These are phyloP conservation scores for Porosira glacialis DNA, from an alignment of 352 stramenopile species.

Conservation along the genomic window DNA sequence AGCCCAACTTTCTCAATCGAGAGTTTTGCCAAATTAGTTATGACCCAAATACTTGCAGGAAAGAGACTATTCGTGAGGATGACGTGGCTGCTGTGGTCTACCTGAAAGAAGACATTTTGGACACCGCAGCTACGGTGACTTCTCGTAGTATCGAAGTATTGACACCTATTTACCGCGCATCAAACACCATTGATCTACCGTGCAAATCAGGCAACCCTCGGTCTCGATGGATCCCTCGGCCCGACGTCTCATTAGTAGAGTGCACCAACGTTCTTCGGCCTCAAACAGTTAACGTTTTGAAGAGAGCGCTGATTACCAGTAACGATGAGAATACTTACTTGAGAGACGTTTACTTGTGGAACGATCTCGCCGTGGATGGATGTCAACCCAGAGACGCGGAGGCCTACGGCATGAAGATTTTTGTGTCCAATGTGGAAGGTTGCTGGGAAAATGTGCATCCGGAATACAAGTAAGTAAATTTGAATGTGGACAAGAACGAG, in stretches of 20 bases:
- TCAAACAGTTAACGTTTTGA: conserved; percentile 22
- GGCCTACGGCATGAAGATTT: conserved; percentile 53
- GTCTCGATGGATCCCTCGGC: conserved; percentile 37
- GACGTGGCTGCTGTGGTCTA: conserved; percentile 37
- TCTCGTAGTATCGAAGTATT: not conserved
- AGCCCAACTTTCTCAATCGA: conserved; percentile 53
- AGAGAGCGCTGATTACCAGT: conserved; percentile 31
- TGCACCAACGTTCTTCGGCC: conserved; percentile 44
- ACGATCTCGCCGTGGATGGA: conserved; percentile 39
- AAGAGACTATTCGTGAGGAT: conserved; percentile 22
- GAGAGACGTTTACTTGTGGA: conserved; percentile 56
- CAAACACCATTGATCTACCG: conserved; percentile 18
- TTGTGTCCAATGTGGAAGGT: conserved; percentile 52
- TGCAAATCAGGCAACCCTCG: conserved; percentile 36
- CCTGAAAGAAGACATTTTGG: conserved; percentile 30
- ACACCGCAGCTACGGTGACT: conserved; percentile 21
- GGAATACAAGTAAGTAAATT: conserved; percentile 49
- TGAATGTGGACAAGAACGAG: not conserved
- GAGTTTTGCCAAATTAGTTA: conserved; percentile 39
- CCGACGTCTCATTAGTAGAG: conserved; percentile 23
- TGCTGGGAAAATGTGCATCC: conserved; percentile 63
- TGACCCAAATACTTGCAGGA: conserved; percentile 40
- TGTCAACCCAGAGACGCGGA: conserved; percentile 40
- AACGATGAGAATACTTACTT: conserved; percentile 55
- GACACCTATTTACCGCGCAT: conserved; percentile 37